Percentiles rank a stretch among this genome's conserved stretches.
Evolutionary conservation across 371 early-diverging fungal species (phyloP).

Genomic region (Coemansia sp.): DNA sequence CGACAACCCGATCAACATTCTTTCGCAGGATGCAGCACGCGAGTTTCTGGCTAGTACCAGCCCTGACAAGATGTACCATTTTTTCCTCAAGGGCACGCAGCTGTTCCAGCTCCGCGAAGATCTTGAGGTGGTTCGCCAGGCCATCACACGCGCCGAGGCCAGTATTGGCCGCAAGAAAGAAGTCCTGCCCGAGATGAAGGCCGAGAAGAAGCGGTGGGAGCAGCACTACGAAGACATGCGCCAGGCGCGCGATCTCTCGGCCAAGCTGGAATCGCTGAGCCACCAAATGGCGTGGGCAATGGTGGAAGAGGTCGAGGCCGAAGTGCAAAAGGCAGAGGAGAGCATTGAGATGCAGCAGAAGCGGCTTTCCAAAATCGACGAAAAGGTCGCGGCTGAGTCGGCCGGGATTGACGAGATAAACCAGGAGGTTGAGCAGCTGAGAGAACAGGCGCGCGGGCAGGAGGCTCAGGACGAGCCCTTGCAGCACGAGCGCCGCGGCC

Average conservation of each 20-base stretch:
- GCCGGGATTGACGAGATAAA: constrained; percentile 29
- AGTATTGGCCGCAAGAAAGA: constrained; percentile 62
- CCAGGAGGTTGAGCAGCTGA: constrained; percentile 7
- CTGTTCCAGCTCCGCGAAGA: constrained; percentile 74
- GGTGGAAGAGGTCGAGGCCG: constrained; percentile 57
- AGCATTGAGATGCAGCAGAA: constrained; percentile 5
- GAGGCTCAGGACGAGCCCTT: constrained; percentile 33
- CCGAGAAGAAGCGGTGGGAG: constrained; percentile 64
- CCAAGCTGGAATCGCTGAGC: constrained; percentile 59
- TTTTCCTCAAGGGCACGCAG: constrained; percentile 87
- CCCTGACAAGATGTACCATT: constrained; percentile 81
- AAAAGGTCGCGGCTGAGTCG: constrained; percentile 49
- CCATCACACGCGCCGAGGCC: constrained; percentile 60
- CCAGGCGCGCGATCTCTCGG: constrained; percentile 63
- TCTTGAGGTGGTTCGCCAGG: constrained; percentile 67
- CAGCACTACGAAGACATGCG: constrained; percentile 63
- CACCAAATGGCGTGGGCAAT: constrained; percentile 79
- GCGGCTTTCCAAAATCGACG: constrained; percentile 53
- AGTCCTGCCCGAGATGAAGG: constrained; percentile 63
- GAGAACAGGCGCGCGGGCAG: constrained; percentile 18
- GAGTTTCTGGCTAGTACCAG: constrained; percentile 83
- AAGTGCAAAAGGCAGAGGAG: constrained; percentile 20
- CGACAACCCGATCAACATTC: constrained; percentile 89
- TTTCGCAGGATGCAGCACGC: constrained; percentile 91
- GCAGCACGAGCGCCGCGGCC: constrained; percentile 23